Base-by-base conservation (phyloP, 352 stramenopile genomes). In the Blastocystis sp. region DNA sequence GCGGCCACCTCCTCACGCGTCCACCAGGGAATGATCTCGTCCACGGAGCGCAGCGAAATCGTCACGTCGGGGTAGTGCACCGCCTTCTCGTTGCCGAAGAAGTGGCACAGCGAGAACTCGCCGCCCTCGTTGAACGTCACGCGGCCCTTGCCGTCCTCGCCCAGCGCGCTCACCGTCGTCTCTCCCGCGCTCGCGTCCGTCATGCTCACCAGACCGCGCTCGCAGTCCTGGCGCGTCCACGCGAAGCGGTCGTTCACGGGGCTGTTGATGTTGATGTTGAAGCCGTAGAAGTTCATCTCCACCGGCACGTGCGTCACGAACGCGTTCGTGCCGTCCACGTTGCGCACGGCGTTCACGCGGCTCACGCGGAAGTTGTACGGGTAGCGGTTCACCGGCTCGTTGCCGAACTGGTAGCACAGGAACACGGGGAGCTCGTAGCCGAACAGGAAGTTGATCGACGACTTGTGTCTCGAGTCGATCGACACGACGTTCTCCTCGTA, bases 1-100 rank as follows among this genome's bases (percentile, higher is more conserved):
- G 31, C 51, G 0, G 29, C 51, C 1, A 39, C 50, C 74, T 85
- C 74, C 51, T 85, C 74, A 51, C 50, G 74, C 33, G 74, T 89
- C 63, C 67, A 77, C 63, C 67, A 89, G 31, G 79, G 63, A 80
- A 80, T 89, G 67, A 89, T 77, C 41, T 77, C 79, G 2, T 67
- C 55, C 3, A 89, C 31, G 19, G 61, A 79, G 67, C 41, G 79
- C 24, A 70, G 26, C 33, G 16, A 29, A 24, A 89, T 45, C 62
- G 13, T 35, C 21, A 80, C 67, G 26, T 80, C 67, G 2, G 19
- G 1, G 31, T 89, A 89, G 60, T 89, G 67, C 21, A 89, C 67
- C n/a, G 61, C 24, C 21, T 51, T 39, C 60, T 89, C 79, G 21
- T 77, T 77, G 6, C 79, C 79, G 45, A 89, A 89, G 21, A 66